Conservation (phyloP, 805 yeast species). For the Spathaspora girioi region DNA sequence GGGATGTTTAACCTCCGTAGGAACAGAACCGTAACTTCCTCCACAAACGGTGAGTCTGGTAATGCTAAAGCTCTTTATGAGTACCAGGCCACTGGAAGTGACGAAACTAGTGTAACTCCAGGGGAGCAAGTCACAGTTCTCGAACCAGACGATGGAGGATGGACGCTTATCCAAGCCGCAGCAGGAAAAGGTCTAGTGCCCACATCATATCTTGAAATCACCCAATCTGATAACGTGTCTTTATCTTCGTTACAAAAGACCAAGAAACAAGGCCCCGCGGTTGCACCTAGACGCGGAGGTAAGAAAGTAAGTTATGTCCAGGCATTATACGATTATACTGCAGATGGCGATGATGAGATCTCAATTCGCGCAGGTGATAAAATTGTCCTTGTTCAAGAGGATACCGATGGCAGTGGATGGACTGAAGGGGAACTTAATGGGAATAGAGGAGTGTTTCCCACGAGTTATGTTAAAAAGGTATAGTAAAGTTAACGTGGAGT, state of each 20-base stretch:
- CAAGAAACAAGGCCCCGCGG: conserved; percentile 68
- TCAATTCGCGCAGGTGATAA: conserved; percentile 69
- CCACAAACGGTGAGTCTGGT: background rate
- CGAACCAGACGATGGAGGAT: conserved; percentile 84
- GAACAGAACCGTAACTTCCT: conserved; percentile 22
- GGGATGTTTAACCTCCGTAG: conserved; percentile 38
- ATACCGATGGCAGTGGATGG: conserved; percentile 83
- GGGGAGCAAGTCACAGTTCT: conserved; percentile 62
- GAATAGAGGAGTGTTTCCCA: conserved; percentile 49
- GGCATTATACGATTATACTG: conserved; percentile 72
- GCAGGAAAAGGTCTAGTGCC: conserved; percentile 79
- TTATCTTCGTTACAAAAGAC: conserved; percentile 1
- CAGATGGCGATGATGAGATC: conserved; percentile 79
- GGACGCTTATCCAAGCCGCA: conserved; percentile 61
- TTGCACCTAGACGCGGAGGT: conserved; percentile 74
- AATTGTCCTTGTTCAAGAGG: conserved; percentile 56
- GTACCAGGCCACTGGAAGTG: conserved; percentile 67
- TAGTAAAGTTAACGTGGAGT: conserved; percentile 9
- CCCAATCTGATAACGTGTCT: conserved; percentile 8
- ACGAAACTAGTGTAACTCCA: conserved; percentile 60
- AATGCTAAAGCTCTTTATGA: conserved; percentile 52
- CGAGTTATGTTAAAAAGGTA: conserved; percentile 56
- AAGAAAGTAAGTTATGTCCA: conserved; percentile 59
- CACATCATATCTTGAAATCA: conserved; percentile 63
- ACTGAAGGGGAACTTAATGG: conserved; percentile 73